These are phyloP conservation scores for Cordyceps tenuipes DNA, from an alignment of 2,329 filamentous ascomycete genomes.

Conservation along the genomic window DNA sequence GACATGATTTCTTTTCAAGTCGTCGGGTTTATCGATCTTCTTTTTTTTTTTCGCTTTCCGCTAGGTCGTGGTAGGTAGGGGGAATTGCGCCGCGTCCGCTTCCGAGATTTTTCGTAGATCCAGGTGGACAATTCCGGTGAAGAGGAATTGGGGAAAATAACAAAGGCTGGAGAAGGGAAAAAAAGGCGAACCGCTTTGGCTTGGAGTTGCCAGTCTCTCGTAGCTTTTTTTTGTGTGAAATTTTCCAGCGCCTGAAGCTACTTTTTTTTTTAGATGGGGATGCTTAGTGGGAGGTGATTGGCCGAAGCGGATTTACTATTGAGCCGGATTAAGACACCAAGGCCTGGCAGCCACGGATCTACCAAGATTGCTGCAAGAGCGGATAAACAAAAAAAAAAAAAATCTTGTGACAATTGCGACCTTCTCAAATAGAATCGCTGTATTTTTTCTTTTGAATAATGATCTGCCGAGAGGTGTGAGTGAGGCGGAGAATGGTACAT, in stretches of 20 bases:
- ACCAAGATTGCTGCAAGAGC: no score
- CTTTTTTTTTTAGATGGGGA: slow-evolving; percentile 1
- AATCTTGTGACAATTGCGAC: no score
- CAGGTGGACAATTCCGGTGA: not conserved
- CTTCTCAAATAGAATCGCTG: no score
- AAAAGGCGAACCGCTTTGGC: not conserved
- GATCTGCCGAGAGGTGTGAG: no score
- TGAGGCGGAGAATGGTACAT: no score
- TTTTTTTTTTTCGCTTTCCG: no score
- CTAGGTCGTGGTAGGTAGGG: not conserved
- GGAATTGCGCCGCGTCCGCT: not conserved
- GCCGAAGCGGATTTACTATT: slow-evolving; percentile 14
- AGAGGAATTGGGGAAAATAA: not conserved
- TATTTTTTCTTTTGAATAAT: no score
- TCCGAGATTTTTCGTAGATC: not conserved
- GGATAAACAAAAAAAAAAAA: no score
- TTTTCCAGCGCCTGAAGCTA: slow-evolving; percentile 17
- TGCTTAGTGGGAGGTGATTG: slow-evolving; percentile 11
- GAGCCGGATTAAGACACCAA: not conserved
- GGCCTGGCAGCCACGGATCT: not conserved
- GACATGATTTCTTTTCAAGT: slow-evolving; percentile 24
- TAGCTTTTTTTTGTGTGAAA: slow-evolving; percentile 25
- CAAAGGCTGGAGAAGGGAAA: not conserved
- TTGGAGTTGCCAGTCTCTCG: not conserved
- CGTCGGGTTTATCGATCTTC: not conserved